Conservation (phyloP, 371 early-diverging fungal species). For the Mortierella sp. region DNA sequence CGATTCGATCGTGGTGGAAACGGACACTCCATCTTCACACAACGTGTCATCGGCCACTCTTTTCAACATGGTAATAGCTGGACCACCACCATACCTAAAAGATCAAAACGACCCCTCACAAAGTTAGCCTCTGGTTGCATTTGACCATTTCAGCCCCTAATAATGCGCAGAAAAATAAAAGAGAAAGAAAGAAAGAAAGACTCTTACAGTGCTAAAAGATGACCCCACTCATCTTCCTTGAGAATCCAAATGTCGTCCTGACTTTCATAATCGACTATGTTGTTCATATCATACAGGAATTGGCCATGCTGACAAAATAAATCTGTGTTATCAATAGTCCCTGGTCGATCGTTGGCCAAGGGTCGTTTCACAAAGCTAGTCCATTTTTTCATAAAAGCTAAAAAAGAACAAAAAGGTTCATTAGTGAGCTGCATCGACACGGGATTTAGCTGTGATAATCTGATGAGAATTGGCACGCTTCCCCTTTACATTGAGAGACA, state of each 20-base stretch:
- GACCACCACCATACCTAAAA: constrained; percentile 35
- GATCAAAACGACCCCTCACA: background rate
- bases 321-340: constrained; percentile 17
- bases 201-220: constrained; percentile 30
- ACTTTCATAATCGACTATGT: constrained; percentile 10
- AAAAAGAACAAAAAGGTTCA: background rate
- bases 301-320: constrained; percentile 34
- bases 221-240: constrained; percentile 32
- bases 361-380: constrained; percentile 29
- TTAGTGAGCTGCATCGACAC: background rate
- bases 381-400: constrained; percentile 44
- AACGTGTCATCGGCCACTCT: background rate
- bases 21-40: background rate
- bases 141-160: background rate
- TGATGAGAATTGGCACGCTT: background rate
- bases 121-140: background rate
- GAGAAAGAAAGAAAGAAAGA: background rate
- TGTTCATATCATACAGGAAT: constrained; percentile 25
- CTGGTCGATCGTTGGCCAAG: constrained; percentile 18
- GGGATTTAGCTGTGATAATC: no score
- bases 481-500: constrained; percentile 23
- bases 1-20: background rate
- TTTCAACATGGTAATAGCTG: constrained; percentile 12
- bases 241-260: constrained; percentile 20
- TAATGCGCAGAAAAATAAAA: background rate